A percentile compares a stretch with the other conserved stretches of the same genome.
Evolutionary conservation across 2,329 filamentous ascomycete genomes (phyloP).

Genomic region (Capronia coronata): DNA sequence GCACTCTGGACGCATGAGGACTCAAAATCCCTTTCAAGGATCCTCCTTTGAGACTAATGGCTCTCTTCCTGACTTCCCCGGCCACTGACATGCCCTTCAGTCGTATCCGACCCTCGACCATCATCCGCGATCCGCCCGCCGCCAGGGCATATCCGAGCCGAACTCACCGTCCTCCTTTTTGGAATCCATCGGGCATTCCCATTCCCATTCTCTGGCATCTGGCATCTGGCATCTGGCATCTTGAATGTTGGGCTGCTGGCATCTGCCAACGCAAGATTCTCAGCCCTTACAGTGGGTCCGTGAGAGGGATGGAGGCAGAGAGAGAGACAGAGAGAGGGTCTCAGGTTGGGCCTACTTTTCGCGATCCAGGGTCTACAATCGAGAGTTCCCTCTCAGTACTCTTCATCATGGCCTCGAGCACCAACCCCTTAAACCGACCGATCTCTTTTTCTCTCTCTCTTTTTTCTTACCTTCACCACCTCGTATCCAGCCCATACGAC

Average conservation of each 20-base stretch:
- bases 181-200: too few species aligned
- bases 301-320: background rate
- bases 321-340: background rate
- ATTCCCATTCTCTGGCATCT: background rate
- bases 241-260: too few species aligned
- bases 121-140: background rate
- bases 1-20: too few species aligned
- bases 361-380: too few species aligned
- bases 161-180: background rate
- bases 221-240: background rate
- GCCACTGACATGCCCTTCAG: conserved; percentile 2
- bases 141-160: background rate
- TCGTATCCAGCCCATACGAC: too few species aligned
- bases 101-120: background rate
- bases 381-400: too few species aligned
- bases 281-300: background rate
- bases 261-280: background rate
- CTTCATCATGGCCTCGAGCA: too few species aligned
- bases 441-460: too few species aligned
- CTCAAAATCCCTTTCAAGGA: background rate
- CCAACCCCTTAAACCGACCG: too few species aligned
- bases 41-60: background rate
- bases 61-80: conserved; percentile 1
- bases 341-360: too few species aligned
- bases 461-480: too few species aligned